Conservation (phyloP, 2,329 filamentous ascomycete genomes). For the Botrytis fabae region DNA sequence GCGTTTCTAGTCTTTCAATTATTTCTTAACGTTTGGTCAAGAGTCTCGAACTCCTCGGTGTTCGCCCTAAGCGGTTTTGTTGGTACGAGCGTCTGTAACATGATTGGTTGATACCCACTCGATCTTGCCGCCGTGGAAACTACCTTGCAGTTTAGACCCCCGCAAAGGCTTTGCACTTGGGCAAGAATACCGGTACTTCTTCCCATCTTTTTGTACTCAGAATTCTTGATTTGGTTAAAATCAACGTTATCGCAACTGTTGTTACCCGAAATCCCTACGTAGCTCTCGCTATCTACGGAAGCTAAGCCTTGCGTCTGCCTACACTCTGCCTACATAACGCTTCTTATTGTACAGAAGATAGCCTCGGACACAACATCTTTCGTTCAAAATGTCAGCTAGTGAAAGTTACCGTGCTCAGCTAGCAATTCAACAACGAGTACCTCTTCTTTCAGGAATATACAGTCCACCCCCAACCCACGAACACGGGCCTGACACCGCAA, state of each 20-base stretch:
- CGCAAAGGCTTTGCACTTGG: background rate
- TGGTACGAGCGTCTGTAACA: background rate
- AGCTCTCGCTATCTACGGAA: background rate
- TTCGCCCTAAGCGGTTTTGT: background rate
- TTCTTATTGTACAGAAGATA: slow-evolving; percentile 3
- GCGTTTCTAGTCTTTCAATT: background rate
- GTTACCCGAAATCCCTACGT: background rate
- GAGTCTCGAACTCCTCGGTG: background rate
- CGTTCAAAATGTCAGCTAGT: background rate
- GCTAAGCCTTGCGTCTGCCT: slow-evolving; percentile 6
- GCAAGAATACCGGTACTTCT: background rate
- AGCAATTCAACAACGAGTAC: background rate
- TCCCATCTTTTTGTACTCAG: background rate
- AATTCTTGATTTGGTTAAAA: background rate
- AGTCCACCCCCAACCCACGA: slow-evolving; percentile 4
- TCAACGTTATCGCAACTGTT: background rate
- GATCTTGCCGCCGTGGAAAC: slow-evolving; percentile 13
- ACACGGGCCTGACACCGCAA: slow-evolving; percentile 12
- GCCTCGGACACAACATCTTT: background rate
- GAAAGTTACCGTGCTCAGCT: slow-evolving; percentile 6
- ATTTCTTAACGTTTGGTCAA: background rate
- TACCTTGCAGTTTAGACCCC: background rate
- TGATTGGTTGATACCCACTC: slow-evolving; percentile 1
- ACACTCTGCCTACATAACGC: background rate
- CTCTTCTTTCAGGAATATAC: slow-evolving; percentile 15